Evolutionary conservation across 805 yeast species (phyloP).

Genomic region (Brettanomyces sp.): DNA sequence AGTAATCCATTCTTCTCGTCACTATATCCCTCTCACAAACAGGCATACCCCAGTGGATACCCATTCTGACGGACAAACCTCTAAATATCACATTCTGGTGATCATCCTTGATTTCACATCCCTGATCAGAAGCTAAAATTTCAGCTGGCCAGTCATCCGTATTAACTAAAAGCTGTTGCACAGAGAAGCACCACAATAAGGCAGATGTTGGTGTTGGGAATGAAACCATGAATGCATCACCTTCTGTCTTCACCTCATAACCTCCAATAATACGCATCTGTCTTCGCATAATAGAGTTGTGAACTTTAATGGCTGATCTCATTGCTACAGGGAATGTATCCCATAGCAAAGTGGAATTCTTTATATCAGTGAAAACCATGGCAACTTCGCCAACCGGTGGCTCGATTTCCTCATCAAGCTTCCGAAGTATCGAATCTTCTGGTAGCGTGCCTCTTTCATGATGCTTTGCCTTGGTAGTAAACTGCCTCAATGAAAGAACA

Average conservation of each 20-base stretch:
- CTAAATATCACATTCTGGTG: slow-evolving; percentile 55
- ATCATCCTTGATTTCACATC: slow-evolving; percentile 66
- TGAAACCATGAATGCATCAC: slow-evolving; percentile 97
- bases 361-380: slow-evolving; percentile 94
- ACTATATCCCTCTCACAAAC: slow-evolving; percentile 93
- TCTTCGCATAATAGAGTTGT: slow-evolving; percentile 89
- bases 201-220: slow-evolving; percentile 91
- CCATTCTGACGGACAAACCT: slow-evolving; percentile 96
- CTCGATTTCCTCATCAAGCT: slow-evolving; percentile 80
- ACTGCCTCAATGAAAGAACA: slow-evolving; percentile 62
- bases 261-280: slow-evolving; percentile 91
- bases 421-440: slow-evolving; percentile 71
- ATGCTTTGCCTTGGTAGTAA: slow-evolving; percentile 26
- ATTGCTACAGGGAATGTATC: slow-evolving; percentile 86
- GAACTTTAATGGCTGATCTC: slow-evolving; percentile 94
- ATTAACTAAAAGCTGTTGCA: slow-evolving; percentile 70
- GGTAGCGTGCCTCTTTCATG: slow-evolving; percentile 38
- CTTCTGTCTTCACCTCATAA: slow-evolving; percentile 97
- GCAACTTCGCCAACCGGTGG: slow-evolving; percentile 95
- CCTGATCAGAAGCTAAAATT: slow-evolving; percentile 74
- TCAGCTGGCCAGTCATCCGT: slow-evolving; percentile 94
- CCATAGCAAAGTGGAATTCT: slow-evolving; percentile 90
- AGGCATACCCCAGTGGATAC: slow-evolving; percentile 96
- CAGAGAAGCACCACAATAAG: slow-evolving; percentile 87
- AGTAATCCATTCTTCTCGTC: slow-evolving; percentile 95